Conservation (phyloP, 108 stramenopile genomes). For the Parietichytrium sp. region DNA sequence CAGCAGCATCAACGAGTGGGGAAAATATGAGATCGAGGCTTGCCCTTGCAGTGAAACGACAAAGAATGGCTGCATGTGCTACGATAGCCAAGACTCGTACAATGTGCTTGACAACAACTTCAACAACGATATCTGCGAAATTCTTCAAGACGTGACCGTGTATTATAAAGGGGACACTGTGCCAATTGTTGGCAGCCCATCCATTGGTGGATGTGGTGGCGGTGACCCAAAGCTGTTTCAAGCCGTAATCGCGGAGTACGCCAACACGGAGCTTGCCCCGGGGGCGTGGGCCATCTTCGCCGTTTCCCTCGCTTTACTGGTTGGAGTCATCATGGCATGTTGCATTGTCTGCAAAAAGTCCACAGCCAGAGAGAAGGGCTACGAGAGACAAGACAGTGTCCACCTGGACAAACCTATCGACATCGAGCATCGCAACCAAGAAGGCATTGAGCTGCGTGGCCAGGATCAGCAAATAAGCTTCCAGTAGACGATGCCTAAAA, state of each 20-base stretch:
- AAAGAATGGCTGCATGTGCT: background rate
- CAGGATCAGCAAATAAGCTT: no score
- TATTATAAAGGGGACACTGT: background rate
- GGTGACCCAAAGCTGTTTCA: constrained; percentile 34
- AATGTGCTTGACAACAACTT: background rate
- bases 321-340: constrained; percentile 30
- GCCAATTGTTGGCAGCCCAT: background rate
- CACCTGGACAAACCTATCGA: no score
- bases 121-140: background rate
- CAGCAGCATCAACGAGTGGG: background rate
- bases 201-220: background rate
- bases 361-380: no score
- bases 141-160: background rate
- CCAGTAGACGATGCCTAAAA: no score
- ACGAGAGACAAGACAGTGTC: no score
- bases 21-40: background rate
- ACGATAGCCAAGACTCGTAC: background rate
- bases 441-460: no score
- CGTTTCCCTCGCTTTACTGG: constrained; percentile 13
- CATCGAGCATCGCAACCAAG: no score
- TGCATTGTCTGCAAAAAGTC: no score
- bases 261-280: background rate
- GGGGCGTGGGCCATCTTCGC: background rate
- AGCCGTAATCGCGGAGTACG: background rate
- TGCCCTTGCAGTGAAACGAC: constrained; percentile 25